Evolutionary conservation across 1,139 yeast species (phyloP), one percentile per base, ranked within the genome.

Genomic region (Candida dubliniensis): DNA sequence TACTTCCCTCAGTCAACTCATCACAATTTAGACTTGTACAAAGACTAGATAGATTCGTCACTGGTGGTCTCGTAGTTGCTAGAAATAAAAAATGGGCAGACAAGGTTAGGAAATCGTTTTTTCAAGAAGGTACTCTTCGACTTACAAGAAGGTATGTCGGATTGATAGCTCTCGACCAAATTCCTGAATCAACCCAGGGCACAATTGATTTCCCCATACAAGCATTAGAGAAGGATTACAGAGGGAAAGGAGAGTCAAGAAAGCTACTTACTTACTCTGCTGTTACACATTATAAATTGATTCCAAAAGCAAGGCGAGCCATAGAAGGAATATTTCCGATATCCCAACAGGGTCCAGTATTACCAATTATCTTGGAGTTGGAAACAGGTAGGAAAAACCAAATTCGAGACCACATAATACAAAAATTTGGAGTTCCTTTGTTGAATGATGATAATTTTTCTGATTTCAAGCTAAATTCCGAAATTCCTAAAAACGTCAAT

Each of bases 341-440:
- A 15, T 36, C 55, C 43, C 41, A 33, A 34, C 51, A 49, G 29
- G 33, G 34, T 5, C 39, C 54, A 4, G 34, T 49, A 12, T 49
- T 54, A 13, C 66, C 66, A 1, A 44, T 59, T 0, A 45, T 59
- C 6, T 44, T 59, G 31, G 57, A 60, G 41, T 48, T 61, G 11
- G 48, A 48, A 30, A 60, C 65, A 0, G 66, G 66, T 7, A 40
- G 65, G 29, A 61, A 61, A 46, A 61, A 61, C 46, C 66, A 61
- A 46, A 57, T 61, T 29, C 42, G 66, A 34, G 65, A 61, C 35
- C 66, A 61, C 42, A 51, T 59, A 3, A 27, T 52, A 3, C 57
- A 53, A 38, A 56, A 58, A 5, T 59, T 61, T 38, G 50, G 47
- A 3, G 44, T 49, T 0, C 52, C 63, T 0, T 50, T 61, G 12